These are phyloP conservation scores for Cadophora gregata DNA, from an alignment of 2,329 filamentous ascomycete genomes.

Conservation along the genomic window DNA sequence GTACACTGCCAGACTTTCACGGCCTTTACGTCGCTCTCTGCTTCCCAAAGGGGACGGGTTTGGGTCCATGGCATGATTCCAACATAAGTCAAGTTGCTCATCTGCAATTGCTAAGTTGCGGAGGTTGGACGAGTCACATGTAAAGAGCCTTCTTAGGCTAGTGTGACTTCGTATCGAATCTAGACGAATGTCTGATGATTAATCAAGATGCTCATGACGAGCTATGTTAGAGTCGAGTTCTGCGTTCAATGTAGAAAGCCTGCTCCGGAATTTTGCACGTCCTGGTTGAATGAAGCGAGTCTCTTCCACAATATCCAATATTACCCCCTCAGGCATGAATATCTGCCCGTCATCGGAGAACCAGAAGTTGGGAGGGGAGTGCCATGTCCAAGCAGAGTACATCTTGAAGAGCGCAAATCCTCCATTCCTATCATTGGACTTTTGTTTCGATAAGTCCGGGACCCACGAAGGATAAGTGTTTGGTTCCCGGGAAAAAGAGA, in stretches of 20 bases:
- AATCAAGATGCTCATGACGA: background rate
- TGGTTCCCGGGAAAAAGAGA: background rate
- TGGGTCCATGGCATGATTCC: background rate
- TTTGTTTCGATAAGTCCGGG: background rate
- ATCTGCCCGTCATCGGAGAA: background rate
- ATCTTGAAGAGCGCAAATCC: background rate
- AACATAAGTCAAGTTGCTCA: background rate
- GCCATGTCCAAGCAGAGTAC: constrained; percentile 1
- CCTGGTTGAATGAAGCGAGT: background rate
- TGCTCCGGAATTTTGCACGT: background rate
- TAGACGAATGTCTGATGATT: background rate
- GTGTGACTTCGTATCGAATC: background rate
- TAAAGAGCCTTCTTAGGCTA: background rate
- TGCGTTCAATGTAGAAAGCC: background rate
- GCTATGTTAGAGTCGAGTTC: background rate
- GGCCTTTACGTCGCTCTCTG: background rate
- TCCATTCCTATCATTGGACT: background rate
- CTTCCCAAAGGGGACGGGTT: background rate
- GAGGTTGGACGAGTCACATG: background rate
- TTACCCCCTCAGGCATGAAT: background rate
- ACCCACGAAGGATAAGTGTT: background rate
- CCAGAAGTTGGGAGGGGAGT: background rate
- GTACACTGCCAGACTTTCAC: background rate
- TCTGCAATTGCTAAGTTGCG: background rate
- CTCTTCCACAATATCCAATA: background rate